Evolutionary conservation across 352 stramenopile species (phyloP).

Genomic region (Globisporangium paddicum): DNA sequence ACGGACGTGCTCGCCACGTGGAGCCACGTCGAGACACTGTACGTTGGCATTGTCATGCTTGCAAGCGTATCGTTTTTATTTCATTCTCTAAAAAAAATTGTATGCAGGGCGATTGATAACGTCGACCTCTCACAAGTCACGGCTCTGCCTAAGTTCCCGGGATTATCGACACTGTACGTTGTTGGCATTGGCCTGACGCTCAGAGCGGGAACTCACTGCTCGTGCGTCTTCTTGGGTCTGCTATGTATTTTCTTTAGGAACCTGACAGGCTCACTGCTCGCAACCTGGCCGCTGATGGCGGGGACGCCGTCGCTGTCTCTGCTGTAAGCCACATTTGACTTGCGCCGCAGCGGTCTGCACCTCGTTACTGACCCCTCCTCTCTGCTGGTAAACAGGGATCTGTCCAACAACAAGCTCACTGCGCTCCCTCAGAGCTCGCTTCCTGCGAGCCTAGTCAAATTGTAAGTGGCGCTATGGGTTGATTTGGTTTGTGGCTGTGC

Average conservation of each 20-base stretch:
- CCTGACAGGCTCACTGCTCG: constrained; percentile 6
- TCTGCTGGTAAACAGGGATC: constrained; percentile 1
- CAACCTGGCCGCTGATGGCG: constrained; percentile 9
- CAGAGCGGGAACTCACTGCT: not conserved
- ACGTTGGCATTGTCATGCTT: too few species aligned
- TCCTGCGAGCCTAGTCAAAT: constrained; percentile 1
- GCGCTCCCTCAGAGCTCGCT: constrained; percentile 6
- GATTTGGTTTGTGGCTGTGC: not conserved
- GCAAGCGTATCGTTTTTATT: too few species aligned
- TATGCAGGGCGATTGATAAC: constrained; percentile 7
- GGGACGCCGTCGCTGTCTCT: constrained; percentile 8
- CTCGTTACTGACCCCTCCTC: not conserved
- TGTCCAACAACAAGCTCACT: constrained; percentile 8
- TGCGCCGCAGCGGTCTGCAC: not conserved
- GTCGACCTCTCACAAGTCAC: constrained; percentile 14
- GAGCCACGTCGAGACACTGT: constrained; percentile 13
- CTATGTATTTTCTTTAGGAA: constrained; percentile 4
- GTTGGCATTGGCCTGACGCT: not conserved
- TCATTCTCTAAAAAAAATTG: too few species aligned
- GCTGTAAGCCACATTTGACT: constrained; percentile 5
- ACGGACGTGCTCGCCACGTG: not conserved
- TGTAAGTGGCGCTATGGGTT: not conserved
- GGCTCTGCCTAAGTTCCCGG: constrained; percentile 5
- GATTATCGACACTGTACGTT: not conserved
- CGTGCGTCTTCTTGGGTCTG: too few species aligned